These are phyloP conservation scores for Phytopythium sindhum DNA, from an alignment of 352 stramenopile genomes.

Conservation along the genomic window DNA sequence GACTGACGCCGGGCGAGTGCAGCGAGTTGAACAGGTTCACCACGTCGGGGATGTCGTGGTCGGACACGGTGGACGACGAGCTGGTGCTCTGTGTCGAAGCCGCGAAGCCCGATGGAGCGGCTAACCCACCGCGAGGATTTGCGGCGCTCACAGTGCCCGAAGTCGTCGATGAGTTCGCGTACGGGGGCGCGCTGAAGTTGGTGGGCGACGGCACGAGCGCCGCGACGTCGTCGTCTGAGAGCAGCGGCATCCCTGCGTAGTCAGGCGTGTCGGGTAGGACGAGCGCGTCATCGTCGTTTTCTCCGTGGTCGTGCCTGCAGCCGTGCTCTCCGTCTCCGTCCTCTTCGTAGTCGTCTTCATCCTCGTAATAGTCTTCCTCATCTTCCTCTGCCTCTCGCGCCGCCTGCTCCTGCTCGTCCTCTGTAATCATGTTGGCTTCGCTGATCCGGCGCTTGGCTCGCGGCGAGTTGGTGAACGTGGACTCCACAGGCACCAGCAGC, in stretches of 20 bases:
- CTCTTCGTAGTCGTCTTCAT: slow-evolving; percentile 12
- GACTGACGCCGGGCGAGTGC: slow-evolving; percentile 32
- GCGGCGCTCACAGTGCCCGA: background rate
- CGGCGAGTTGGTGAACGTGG: slow-evolving; percentile 27
- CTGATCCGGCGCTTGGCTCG: slow-evolving; percentile 34
- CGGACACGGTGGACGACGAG: slow-evolving; percentile 3
- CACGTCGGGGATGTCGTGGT: slow-evolving; percentile 56
- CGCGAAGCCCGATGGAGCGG: background rate
- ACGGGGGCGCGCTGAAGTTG: slow-evolving; percentile 9
- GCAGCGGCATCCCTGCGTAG: slow-evolving; percentile 27
- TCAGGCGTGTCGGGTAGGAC: slow-evolving; percentile 25
- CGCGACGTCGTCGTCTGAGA: slow-evolving; percentile 39
- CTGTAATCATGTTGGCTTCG: slow-evolving; percentile 13
- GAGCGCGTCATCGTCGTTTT: slow-evolving; percentile 22
- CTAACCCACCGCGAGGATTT: background rate
- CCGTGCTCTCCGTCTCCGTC: slow-evolving; percentile 14
- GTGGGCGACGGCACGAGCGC: slow-evolving; percentile 31
- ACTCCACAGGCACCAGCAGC: slow-evolving; percentile 1
- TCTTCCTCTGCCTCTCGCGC: slow-evolving; percentile 12
- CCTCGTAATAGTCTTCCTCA: slow-evolving; percentile 11
- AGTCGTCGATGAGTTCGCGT: background rate
- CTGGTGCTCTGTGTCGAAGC: background rate
- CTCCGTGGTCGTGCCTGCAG: slow-evolving; percentile 9
- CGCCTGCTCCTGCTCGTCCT: slow-evolving; percentile 13
- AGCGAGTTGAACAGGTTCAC: slow-evolving; percentile 70